Base-by-base conservation (phyloP, 306 rosid species). In the Arachis hypogaea region DNA sequence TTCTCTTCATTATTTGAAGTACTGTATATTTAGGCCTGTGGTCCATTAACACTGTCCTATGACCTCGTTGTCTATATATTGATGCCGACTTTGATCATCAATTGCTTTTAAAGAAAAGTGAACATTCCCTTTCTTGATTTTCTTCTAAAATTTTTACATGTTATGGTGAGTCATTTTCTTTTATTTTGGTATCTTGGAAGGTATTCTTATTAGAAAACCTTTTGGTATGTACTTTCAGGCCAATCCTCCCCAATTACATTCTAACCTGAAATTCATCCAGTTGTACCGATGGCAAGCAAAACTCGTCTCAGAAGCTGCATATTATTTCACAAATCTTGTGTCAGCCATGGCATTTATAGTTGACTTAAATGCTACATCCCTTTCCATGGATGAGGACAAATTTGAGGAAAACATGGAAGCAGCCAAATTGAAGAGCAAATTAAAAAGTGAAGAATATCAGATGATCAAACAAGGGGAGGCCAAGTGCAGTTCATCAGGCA, bases 381-480 rank as follows among this genome's bases (percentile, higher is more conserved):
- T 82, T 64, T 75, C 85, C 4, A 75, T 83, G 49, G 84, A 81
- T 43, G 82, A 83, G 72, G 72, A 59, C 28, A 69, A 69, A 74
- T 86, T 82, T 79, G 84, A 86, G 73, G 86, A 86, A 67, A 61
- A 63, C 59, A 84, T 86, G 88, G 71, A 78, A 78, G 83, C 79
- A 29, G 88, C 88, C 50, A 77, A 78, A 66, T 52, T 57, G 68
- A 76, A 52, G 44, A 50, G 52, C 43, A 62, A 56, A 75, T 78
- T 44, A 45, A 59, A 66, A 65, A 64, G 57, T 45, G 88, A 76
- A 12, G 30, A 80, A 68, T 65, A 58, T 8, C 60, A 71, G 38
- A 56, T 22, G 70, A 59, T 18, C 63, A 51, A 7, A 50, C 44
- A 42, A 59, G 80, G 11, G 9, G 59, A 77, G 57, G 40, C 45